Evolutionary conservation across 306 rosid species (phyloP).

Genomic region (Hylodesmum podocarpum): DNA sequence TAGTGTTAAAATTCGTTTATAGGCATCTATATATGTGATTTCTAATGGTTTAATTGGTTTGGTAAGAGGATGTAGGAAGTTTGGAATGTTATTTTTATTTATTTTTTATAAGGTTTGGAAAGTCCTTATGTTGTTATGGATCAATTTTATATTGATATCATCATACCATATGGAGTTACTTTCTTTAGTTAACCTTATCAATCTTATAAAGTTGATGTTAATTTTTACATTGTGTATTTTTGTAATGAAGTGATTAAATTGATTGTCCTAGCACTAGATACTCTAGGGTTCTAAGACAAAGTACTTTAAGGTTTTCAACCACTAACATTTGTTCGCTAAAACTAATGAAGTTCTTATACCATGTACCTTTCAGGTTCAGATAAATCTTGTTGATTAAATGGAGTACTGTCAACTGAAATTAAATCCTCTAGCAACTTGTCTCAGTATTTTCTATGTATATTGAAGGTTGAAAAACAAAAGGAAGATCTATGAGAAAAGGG

Average conservation of each 20-base stretch:
- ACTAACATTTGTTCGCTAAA: not conserved
- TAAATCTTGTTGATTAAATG: not conserved
- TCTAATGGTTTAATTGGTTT: not conserved
- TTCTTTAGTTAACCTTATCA: not conserved
- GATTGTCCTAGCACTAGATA: not conserved
- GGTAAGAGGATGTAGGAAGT: not conserved
- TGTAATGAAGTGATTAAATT: not conserved
- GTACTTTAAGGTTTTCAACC: not conserved
- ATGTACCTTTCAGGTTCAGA: conserved; percentile 20
- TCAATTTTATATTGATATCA: too few species aligned
- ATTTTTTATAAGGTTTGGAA: not conserved
- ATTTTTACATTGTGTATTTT: not conserved
- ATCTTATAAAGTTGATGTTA: not conserved
- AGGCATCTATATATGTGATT: not conserved
- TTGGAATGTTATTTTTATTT: not conserved
- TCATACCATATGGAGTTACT: too few species aligned
- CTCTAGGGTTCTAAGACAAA: conserved; percentile 5
- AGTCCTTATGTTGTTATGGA: not conserved
- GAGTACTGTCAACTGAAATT: conserved; percentile 1
- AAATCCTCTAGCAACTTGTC: not conserved
- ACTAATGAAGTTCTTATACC: not conserved
- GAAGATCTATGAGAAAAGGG: not conserved
- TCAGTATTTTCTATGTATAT: not conserved
- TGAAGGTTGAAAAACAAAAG: not conserved
- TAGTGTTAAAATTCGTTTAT: not conserved